Percentiles rank a stretch among this genome's conserved stretches.
Evolutionary conservation across 2,329 filamentous ascomycete species (phyloP).

Genomic region (Juglanconis sp.): DNA sequence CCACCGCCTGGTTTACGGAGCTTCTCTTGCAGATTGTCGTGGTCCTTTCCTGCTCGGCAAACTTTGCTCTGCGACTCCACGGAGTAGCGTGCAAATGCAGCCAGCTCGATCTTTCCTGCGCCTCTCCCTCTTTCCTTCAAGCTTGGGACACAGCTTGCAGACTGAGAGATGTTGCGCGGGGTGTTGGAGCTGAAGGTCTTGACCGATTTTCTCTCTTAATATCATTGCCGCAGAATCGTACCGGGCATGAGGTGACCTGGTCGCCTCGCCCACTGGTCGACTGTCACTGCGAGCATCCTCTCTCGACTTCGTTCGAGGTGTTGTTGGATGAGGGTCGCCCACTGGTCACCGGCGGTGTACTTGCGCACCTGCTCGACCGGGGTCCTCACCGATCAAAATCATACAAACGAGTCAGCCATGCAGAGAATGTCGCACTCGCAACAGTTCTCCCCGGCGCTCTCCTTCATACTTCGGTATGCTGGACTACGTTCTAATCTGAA

Average conservation of each 20-base stretch:
- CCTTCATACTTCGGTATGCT: constrained; percentile 60
- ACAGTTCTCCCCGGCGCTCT: constrained; percentile 91
- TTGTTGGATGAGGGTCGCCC: constrained; percentile 70
- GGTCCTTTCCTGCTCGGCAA: constrained; percentile 74
- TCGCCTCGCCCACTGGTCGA: not conserved
- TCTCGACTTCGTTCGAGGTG: constrained; percentile 58
- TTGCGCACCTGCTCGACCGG: constrained; percentile 19
- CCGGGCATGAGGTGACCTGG: constrained; percentile 5
- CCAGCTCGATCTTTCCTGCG: constrained; percentile 77
- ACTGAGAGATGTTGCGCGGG: constrained; percentile 61
- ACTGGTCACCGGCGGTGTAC: constrained; percentile 8
- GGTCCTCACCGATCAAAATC: constrained; percentile 74
- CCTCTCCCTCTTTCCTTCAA: constrained; percentile 55
- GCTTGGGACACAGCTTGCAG: constrained; percentile 45
- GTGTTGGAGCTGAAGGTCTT: constrained; percentile 73
- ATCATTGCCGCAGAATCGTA: constrained; percentile 56
- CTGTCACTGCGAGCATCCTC: constrained; percentile 39
- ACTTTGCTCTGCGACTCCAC: constrained; percentile 28
- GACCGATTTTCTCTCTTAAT: constrained; percentile 69
- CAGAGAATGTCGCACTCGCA: constrained; percentile 88
- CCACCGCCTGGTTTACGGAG: constrained; percentile 45
- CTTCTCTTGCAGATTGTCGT: constrained; percentile 68
- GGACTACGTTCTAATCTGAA: constrained; percentile 80
- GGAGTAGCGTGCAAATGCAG: constrained; percentile 39
- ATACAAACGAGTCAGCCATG: constrained; percentile 80